Evolutionary conservation across 2,329 filamentous ascomycete species (phyloP), one percentile per base, ranked within the genome.

Genomic region (Xylariaceae sp.): DNA sequence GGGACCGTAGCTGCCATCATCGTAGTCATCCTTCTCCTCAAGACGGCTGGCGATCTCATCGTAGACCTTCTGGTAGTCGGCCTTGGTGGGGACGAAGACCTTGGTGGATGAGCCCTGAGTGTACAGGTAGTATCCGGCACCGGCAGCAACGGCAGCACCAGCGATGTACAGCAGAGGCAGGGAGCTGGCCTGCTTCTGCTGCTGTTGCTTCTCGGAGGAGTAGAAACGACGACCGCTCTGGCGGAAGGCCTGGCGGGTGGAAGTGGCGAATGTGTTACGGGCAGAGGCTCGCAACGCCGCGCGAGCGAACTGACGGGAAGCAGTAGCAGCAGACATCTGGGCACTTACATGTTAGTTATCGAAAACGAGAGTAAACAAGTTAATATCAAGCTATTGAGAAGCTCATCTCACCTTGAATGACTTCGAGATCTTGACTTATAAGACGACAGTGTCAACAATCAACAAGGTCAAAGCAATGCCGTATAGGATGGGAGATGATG

Each of bases 1-100:
- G 34, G 93, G 94, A 59, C 92, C 93, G 73, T 95, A 97, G 79
- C 89, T 94, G 68, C 94, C 93, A 75, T 99, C 93, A 71, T 97
- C 93, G 74, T 97, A 97, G 67, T 97, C 88, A 68, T 94, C 90
- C 73, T 96, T 86, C 78, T 97, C 90, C 75, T 94, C 88, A 57
- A 97, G 80, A 62, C 82, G 82, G 71, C 80, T 77, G 57, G 93
- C 92, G 68, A 97, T 86, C 72, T 87, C 88, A 74, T 97, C 84
- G 80, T 97, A 97, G 56, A 97, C 90, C 76, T 90, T 88, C 81
- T 97, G 92, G 81, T 96, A 97, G 77, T 99, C 92, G 69, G 88
- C 87, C 77, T 88, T 85, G 71, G 84, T 88, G 62, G 92, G 90
- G 55, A 79, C 83, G 78, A 93, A 88, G 67, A 84, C 73, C 72